These are phyloP conservation scores for Aspergillus hiratsukae DNA, from an alignment of 2,329 filamentous ascomycete species.

Conservation along the genomic window DNA sequence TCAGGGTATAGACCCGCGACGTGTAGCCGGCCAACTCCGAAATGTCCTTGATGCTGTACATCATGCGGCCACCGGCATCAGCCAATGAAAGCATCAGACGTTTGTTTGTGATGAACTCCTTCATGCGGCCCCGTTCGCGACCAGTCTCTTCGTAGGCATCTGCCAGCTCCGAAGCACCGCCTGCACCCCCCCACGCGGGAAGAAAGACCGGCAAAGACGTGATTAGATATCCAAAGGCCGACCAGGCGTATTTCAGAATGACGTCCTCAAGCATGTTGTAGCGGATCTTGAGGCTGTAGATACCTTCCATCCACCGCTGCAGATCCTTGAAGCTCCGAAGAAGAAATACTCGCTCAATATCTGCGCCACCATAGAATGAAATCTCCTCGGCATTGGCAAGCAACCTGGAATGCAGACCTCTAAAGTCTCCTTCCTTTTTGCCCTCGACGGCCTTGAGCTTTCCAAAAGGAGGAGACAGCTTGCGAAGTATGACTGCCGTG, in stretches of 20 bases:
- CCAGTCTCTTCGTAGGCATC: constrained; percentile 28
- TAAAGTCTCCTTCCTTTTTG: constrained; percentile 90
- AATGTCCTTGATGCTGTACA: constrained; percentile 99
- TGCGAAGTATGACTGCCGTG: constrained; percentile 83
- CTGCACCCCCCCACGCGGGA: constrained; percentile 85
- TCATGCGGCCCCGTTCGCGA: constrained; percentile 83
- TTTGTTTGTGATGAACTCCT: constrained; percentile 99
- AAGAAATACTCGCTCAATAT: constrained; percentile 90
- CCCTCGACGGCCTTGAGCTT: constrained; percentile 96
- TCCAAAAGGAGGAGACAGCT: constrained; percentile 89
- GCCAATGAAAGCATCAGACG: constrained; percentile 95
- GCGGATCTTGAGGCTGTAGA: constrained; percentile 94
- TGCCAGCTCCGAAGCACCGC: constrained; percentile 64
- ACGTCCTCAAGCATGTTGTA: constrained; percentile 99
- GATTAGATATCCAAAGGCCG: constrained; percentile 90
- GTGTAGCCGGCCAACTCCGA: constrained; percentile 95
- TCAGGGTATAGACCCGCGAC: constrained; percentile 89
- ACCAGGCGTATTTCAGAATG: constrained; percentile 97
- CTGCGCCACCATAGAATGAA: constrained; percentile 92
- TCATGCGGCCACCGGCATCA: constrained; percentile 94
- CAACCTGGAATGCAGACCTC: constrained; percentile 81
- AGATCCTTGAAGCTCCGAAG: constrained; percentile 89
- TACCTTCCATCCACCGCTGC: constrained; percentile 95
- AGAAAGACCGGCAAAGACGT: constrained; percentile 92
- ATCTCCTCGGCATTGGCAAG: constrained; percentile 98